phyloP scores from a whole-genome alignment of 116 monocot genomes.

The Zostera marina region DNA sequence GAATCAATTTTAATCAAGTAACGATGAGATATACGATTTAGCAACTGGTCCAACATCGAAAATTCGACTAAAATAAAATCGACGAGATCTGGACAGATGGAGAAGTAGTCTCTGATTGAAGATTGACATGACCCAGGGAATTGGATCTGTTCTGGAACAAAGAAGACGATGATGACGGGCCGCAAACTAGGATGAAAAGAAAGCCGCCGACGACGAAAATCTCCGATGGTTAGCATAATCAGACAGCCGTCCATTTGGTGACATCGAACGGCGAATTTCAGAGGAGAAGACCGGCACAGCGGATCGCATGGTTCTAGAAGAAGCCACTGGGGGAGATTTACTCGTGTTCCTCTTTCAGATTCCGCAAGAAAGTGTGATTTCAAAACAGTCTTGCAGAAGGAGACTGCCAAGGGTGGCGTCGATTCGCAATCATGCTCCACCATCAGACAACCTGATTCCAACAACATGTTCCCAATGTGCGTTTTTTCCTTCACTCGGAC shows the following conservation, averaged over 20 bases:
- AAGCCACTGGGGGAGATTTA: constrained; percentile 1
- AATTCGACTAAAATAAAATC: too few species aligned
- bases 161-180: background rate
- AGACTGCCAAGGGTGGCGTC: constrained; percentile 58
- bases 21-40: too few species aligned
- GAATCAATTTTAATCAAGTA: too few species aligned
- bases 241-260: constrained; percentile 9
- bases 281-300: constrained; percentile 17
- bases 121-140: constrained; percentile 42
- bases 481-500: constrained; percentile 35
- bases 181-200: background rate
- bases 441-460: constrained; percentile 35
- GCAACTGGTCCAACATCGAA: too few species aligned
- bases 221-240: background rate
- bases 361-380: constrained; percentile 55
- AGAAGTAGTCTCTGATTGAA: constrained; percentile 11
- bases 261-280: constrained; percentile 9
- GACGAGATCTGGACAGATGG: constrained; percentile 25
- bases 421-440: constrained; percentile 40
- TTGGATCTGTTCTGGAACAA: constrained; percentile 16
- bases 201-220: background rate
- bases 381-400: constrained; percentile 48
- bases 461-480: constrained; percentile 37
- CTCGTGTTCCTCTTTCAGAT: too few species aligned
- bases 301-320: constrained; percentile 19